A percentile compares a stretch with the other conserved stretches of the same genome.
These are phyloP conservation scores for Citrullus colocynthis DNA, from an alignment of 306 rosid species.

Conservation along the genomic window DNA sequence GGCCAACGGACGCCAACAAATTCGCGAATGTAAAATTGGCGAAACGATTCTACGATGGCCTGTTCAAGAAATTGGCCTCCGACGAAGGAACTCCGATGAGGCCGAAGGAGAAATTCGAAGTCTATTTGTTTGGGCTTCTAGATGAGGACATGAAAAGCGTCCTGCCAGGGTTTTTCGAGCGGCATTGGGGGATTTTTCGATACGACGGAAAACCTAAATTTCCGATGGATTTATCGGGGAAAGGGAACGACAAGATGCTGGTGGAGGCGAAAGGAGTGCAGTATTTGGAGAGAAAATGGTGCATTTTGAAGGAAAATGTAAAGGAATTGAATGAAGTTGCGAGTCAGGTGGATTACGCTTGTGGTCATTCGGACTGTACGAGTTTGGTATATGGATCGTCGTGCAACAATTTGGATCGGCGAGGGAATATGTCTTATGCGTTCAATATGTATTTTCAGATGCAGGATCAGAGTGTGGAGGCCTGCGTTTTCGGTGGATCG, in stretches of 20 bases:
- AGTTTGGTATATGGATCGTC: slow-evolving; percentile 25
- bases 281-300: slow-evolving; percentile 47
- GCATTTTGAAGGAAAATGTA: slow-evolving; percentile 15
- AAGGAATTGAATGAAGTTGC: background rate
- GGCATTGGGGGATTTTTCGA: slow-evolving; percentile 79
- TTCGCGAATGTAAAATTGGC: slow-evolving; percentile 24
- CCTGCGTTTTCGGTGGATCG: slow-evolving; percentile 32
- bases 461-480: slow-evolving; percentile 48
- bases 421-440: slow-evolving; percentile 38
- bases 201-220: slow-evolving; percentile 61
- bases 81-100: slow-evolving; percentile 45
- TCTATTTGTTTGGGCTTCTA: slow-evolving; percentile 42
- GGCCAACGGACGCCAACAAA: slow-evolving; percentile 72
- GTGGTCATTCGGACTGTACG: slow-evolving; percentile 44
- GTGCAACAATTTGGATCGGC: slow-evolving; percentile 19
- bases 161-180: slow-evolving; percentile 53
- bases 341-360: slow-evolving; percentile 25
- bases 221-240: slow-evolving; percentile 36
- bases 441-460: slow-evolving; percentile 51
- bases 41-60: slow-evolving; percentile 45
- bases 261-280: slow-evolving; percentile 44
- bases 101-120: slow-evolving; percentile 8
- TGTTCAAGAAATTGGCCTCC: slow-evolving; percentile 34
- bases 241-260: slow-evolving; percentile 25
- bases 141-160: slow-evolving; percentile 58